Evolutionary conservation across 192 early-diverging fungal species (phyloP).

Genomic region (Ambispora gerdemannii): DNA sequence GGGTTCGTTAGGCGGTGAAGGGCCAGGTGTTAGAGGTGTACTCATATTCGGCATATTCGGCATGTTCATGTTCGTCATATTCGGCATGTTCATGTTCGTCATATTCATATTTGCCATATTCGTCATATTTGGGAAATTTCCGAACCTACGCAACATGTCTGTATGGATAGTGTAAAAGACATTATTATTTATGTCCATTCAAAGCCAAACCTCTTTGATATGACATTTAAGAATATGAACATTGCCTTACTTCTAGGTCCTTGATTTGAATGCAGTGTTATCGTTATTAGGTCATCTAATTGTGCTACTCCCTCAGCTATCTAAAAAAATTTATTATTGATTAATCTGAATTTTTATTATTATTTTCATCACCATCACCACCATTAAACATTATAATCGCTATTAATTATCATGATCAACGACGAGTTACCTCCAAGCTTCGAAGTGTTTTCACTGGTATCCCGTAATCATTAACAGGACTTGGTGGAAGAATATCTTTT

Average conservation of each 20-base stretch:
- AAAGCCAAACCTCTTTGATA: neutral
- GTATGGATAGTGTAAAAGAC: neutral
- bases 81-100: too few species aligned
- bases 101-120: too few species aligned
- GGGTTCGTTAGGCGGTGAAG: conserved; percentile 1
- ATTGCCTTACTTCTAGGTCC: neutral
- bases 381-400: too few species aligned
- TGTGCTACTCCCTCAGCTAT: neutral
- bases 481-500: neutral
- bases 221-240: neutral
- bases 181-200: neutral
- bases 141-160: too few species aligned
- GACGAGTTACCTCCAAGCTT: neutral
- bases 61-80: neutral
- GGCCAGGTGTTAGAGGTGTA: conserved; percentile 14
- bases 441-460: conserved; percentile 4
- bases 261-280: neutral
- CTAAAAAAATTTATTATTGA: neutral
- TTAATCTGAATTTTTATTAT: neutral
- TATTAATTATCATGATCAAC: too few species aligned
- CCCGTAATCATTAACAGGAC: neutral
- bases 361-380: too few species aligned
- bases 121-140: too few species aligned
- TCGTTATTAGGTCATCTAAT: conserved; percentile 14
- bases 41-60: neutral